Evolutionary conservation across 2,329 filamentous ascomycete species (phyloP), one percentile per base, ranked within the genome.

Genomic region (Camillea tinctor): DNA sequence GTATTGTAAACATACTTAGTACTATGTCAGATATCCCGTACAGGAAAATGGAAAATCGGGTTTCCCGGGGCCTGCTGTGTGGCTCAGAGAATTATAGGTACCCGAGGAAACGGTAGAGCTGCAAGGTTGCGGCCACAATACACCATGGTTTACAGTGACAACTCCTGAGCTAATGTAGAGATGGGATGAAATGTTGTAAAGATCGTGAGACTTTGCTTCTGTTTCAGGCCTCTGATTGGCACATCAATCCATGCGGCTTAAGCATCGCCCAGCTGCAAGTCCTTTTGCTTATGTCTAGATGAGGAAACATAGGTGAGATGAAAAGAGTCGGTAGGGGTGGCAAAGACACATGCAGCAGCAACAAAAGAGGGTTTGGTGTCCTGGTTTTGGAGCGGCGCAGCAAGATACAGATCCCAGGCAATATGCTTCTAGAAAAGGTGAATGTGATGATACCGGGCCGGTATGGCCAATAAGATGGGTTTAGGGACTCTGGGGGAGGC

Each of bases 321-420:
- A 17, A 13, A 52, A 22, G 54, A 53, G 61, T 59, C 17, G 17
- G 4, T 11, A 44, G 13, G n/a, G 36, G 36, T 44, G 36, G 36
- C 13, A 44, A 44, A 44, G 36, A 44, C 6, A 2, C 3, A 44
- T n/a, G 13, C 17, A 11, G 36, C 26, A 26, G 9, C 4, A 26
- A 26, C 4, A 26, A 26, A 26, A 26, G 13, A 30, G 26, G 63
- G 57, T 55, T 30, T 59, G 55, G 24, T 52, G 15, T 11, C 40
- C 21, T 59, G 36, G 17, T 61, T 59, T 57, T 56, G 53, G 54
- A 58, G 63, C 60, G 62, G 64, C 62, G 64, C 54, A 66, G 64
- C 44, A 57, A 30, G 48, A 49, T 49, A 13, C 48, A 19, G 8
- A 60, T 58, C 23, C 8, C 26, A 49, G 57, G 40, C 44, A 53